Evolutionary conservation across 1,139 yeast species (phyloP).

Genomic region (Hansenula sp.): DNA sequence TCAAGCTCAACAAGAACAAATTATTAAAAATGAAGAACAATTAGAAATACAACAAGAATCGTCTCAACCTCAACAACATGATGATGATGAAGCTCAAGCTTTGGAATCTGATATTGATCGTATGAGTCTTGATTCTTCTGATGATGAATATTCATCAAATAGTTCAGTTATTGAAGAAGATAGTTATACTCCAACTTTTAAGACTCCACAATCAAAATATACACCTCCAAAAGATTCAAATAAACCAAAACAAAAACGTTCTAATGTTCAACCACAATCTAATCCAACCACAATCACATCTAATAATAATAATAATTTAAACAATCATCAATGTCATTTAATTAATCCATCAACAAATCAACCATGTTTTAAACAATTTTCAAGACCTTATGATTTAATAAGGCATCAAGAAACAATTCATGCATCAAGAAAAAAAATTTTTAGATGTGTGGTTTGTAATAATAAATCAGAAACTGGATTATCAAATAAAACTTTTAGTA

Average conservation of each 20-base stretch:
- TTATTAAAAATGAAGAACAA: conserved; percentile 4
- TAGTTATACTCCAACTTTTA: conserved; percentile 8
- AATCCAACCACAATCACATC: conserved; percentile 5
- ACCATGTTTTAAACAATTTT: conserved; percentile 76
- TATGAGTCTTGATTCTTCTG: conserved; percentile 20
- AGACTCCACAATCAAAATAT: conserved; percentile 2
- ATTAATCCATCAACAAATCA: conserved; percentile 56
- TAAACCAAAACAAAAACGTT: conserved; percentile 2
- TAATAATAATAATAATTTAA: neutral
- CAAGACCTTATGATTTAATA: conserved; percentile 90
- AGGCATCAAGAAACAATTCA: conserved; percentile 97
- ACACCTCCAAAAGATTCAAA: conserved; percentile 8
- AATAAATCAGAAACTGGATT: conserved; percentile 39
- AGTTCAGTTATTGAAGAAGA: conserved; percentile 19
- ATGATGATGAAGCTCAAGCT: conserved; percentile 18
- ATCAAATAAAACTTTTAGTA: conserved; percentile 71
- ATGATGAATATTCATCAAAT: conserved; percentile 19
- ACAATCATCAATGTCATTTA: conserved; percentile 50
- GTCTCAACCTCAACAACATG: neutral
- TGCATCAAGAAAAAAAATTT: conserved; percentile 79
- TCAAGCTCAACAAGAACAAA: conserved; percentile 6
- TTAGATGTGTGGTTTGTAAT: conserved; percentile 82
- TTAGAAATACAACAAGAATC: neutral
- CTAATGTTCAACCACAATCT: conserved; percentile 1
- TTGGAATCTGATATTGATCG: conserved; percentile 20